Evolutionary conservation across 768 basidiomycete genomes (phyloP).

Genomic region (Amanita inopinata): DNA sequence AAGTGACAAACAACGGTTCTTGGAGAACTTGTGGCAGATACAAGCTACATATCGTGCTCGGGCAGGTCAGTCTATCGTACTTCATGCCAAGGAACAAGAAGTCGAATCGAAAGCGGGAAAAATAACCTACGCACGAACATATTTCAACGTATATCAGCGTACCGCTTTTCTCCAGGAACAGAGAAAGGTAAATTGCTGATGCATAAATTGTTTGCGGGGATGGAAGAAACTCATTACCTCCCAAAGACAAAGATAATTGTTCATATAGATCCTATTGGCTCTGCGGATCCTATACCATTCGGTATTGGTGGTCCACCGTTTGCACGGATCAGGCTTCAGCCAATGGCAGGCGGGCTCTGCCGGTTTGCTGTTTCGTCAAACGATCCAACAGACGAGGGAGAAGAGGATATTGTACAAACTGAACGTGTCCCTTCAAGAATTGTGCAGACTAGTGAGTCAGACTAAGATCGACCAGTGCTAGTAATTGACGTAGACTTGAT

Average conservation of each 20-base stretch:
- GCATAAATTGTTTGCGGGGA: too few species aligned
- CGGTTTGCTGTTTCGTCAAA: slow-evolving; percentile 70
- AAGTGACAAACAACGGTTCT: slow-evolving; percentile 68
- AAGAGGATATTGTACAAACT: slow-evolving; percentile 79
- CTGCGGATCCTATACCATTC: slow-evolving; percentile 71
- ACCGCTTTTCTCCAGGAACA: slow-evolving; percentile 68
- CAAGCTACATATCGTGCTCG: slow-evolving; percentile 76
- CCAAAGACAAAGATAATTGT: slow-evolving; percentile 86
- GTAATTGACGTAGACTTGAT: slow-evolving; percentile 7
- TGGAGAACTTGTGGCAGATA: slow-evolving; percentile 83
- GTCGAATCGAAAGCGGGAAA: slow-evolving; percentile 60
- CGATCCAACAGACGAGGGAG: slow-evolving; percentile 62
- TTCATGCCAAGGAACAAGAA: slow-evolving; percentile 64
- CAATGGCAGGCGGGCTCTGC: slow-evolving; percentile 74
- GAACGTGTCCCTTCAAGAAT: slow-evolving; percentile 64
- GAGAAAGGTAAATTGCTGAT: slow-evolving; percentile 85
- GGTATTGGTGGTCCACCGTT: slow-evolving; percentile 62
- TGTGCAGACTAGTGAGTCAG: slow-evolving; percentile 66
- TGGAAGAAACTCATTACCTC: too few species aligned
- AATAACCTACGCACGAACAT: slow-evolving; percentile 65
- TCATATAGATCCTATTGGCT: slow-evolving; percentile 70
- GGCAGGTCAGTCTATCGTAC: slow-evolving; percentile 61
- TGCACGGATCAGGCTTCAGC: slow-evolving; percentile 74
- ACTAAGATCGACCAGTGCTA: not conserved
- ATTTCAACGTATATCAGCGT: slow-evolving; percentile 82